Conservation (phyloP, 495 filamentous ascomycete genomes). For the Cenococcum geophilum region DNA sequence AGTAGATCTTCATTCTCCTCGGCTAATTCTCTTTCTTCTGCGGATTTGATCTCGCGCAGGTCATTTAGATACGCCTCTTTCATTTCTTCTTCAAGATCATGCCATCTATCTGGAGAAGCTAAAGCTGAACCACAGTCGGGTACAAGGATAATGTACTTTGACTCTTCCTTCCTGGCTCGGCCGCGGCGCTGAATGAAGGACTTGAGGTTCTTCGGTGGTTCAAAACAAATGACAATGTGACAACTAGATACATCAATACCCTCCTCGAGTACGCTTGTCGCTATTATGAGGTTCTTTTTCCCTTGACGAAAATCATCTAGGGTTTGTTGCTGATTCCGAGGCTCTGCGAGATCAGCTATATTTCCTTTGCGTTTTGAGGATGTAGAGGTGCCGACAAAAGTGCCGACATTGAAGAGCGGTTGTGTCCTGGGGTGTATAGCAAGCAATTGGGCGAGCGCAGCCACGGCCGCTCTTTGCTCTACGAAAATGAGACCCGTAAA, state of each 20-base stretch:
- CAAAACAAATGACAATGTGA: constrained; percentile 81
- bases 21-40: constrained; percentile 47
- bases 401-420: constrained; percentile 53
- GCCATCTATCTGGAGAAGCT: constrained; percentile 44
- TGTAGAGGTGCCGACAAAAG: constrained; percentile 68
- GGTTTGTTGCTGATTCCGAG: constrained; percentile 50
- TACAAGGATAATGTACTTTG: constrained; percentile 64
- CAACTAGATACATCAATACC: constrained; percentile 85
- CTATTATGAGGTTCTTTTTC: constrained; percentile 67
- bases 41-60: constrained; percentile 45
- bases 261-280: constrained; percentile 84
- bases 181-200: constrained; percentile 87
- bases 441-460: constrained; percentile 61
- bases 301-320: constrained; percentile 66
- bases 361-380: constrained; percentile 43
- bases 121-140: constrained; percentile 38
- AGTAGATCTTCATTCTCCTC: constrained; percentile 43
- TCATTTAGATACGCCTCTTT: constrained; percentile 67
- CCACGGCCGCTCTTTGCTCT: constrained; percentile 62
- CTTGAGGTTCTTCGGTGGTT: constrained; percentile 68
- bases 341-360: constrained; percentile 56
- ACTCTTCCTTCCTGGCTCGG: constrained; percentile 65
- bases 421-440: constrained; percentile 53
- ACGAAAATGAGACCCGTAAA: constrained; percentile 76
- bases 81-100: constrained; percentile 65